A percentile compares a stretch with the other conserved stretches of the same genome.
Conservation (phyloP, 2,329 filamentous ascomycete genomes). For the Dothideomycetes sp. region DNA sequence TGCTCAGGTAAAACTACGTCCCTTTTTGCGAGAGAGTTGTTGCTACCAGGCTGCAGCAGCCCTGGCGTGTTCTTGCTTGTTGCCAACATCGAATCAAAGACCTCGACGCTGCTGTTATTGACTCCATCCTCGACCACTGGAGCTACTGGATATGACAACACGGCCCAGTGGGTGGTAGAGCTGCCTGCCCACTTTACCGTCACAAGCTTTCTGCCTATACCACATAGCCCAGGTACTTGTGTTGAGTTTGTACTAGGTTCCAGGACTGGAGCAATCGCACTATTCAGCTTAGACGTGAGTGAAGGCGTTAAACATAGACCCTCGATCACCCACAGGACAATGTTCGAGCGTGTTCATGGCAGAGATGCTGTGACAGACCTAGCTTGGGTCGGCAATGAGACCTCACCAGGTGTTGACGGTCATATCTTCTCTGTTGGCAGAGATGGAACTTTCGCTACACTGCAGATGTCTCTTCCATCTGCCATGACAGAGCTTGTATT, state of each 20-base stretch:
- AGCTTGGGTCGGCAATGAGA: slow-evolving; percentile 19
- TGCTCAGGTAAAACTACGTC: slow-evolving; percentile 25
- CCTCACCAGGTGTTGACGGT: slow-evolving; percentile 11
- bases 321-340: background rate
- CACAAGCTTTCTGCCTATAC: slow-evolving; percentile 33
- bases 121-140: background rate
- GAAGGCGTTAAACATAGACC: background rate
- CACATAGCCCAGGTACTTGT: background rate
- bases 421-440: slow-evolving; percentile 63
- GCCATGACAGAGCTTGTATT: slow-evolving; percentile 33
- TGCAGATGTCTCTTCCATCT: slow-evolving; percentile 23
- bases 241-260: slow-evolving; percentile 37
- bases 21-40: background rate
- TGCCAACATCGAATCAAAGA: slow-evolving; percentile 24
- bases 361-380: slow-evolving; percentile 62
- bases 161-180: slow-evolving; percentile 4
- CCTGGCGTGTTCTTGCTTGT: slow-evolving; percentile 21
- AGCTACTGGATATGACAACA: background rate
- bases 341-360: slow-evolving; percentile 29
- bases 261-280: slow-evolving; percentile 41
- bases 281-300: slow-evolving; percentile 15
- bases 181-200: slow-evolving; percentile 37
- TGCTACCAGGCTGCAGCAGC: background rate
- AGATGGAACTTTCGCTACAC: slow-evolving; percentile 66
- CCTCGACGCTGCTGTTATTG: slow-evolving; percentile 13